Evolutionary conservation across 2,329 filamentous ascomycete genomes (phyloP).

Genomic region (Aspergillus ibericus): DNA sequence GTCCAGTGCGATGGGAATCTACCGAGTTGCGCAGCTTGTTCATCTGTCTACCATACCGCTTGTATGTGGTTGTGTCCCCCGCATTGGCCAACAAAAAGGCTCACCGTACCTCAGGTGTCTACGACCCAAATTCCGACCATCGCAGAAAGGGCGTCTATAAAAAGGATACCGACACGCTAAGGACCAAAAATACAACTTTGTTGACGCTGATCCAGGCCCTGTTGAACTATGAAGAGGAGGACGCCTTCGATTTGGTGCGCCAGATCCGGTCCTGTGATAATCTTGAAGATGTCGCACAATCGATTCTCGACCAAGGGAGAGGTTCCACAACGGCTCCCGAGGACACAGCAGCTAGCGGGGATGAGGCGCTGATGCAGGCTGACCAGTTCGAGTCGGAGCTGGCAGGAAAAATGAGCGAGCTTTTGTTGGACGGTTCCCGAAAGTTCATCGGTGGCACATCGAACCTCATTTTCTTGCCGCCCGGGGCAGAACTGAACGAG

Average conservation of each 20-base stretch:
- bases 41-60: conserved; percentile 72
- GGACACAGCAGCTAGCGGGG: conserved; percentile 25
- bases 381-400: conserved; percentile 71
- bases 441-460: conserved; percentile 94
- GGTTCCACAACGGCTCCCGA: conserved; percentile 45
- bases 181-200: conserved; percentile 81
- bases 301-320: conserved; percentile 56
- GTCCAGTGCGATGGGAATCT: conserved; percentile 78
- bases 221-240: conserved; percentile 84
- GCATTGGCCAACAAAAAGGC: background rate
- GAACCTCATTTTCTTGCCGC: conserved; percentile 78
- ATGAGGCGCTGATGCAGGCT: conserved; percentile 44
- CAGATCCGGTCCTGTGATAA: conserved; percentile 85
- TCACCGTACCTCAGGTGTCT: conserved; percentile 67
- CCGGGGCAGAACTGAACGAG: conserved; percentile 48
- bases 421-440: conserved; percentile 81
- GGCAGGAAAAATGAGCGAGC: conserved; percentile 88
- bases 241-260: conserved; percentile 76
- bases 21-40: conserved; percentile 92
- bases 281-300: conserved; percentile 63
- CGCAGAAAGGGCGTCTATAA: conserved; percentile 96
- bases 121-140: conserved; percentile 95
- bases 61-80: conserved; percentile 29
- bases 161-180: conserved; percentile 84
- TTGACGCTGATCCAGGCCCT: conserved; percentile 93